Evolutionary conservation across 2,329 filamentous ascomycete genomes (phyloP).

Genomic region (Cladophialophora chaetospira): DNA sequence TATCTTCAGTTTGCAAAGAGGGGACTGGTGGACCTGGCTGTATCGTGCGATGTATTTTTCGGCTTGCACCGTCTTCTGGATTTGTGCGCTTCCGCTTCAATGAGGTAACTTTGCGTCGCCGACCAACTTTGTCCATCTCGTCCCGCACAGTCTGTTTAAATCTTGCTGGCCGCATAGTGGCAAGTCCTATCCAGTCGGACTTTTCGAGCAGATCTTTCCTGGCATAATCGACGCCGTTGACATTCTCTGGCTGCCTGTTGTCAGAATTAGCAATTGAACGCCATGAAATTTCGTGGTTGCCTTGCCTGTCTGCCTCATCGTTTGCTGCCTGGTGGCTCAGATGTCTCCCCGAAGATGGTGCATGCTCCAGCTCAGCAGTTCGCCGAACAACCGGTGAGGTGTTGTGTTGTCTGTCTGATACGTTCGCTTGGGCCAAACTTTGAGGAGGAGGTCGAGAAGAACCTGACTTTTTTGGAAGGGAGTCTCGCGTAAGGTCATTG

Average conservation of each 20-base stretch:
- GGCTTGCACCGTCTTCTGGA: not conserved
- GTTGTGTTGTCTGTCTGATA: no score
- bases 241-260: not conserved
- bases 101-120: constrained; percentile 1
- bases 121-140: constrained; percentile 2
- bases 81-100: not conserved
- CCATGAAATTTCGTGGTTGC: not conserved
- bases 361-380: no score
- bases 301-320: not conserved
- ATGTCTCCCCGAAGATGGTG: no score
- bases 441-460: not conserved
- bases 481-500: not conserved
- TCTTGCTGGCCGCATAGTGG: constrained; percentile 9
- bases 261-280: not conserved
- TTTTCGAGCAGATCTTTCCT: constrained; percentile 12
- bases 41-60: constrained; percentile 12
- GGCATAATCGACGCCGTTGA: not conserved
- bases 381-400: no score
- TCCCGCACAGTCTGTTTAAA: constrained; percentile 6
- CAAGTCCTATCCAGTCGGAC: constrained; percentile 20
- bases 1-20: constrained; percentile 21
- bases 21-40: constrained; percentile 35
- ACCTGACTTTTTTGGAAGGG: not conserved
- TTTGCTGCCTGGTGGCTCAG: not conserved
- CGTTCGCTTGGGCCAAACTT: no score